Percentiles rank a stretch among this genome's conserved stretches.
Evolutionary conservation across 345 rosid species (phyloP).

Genomic region (Lepidium aucheri): DNA sequence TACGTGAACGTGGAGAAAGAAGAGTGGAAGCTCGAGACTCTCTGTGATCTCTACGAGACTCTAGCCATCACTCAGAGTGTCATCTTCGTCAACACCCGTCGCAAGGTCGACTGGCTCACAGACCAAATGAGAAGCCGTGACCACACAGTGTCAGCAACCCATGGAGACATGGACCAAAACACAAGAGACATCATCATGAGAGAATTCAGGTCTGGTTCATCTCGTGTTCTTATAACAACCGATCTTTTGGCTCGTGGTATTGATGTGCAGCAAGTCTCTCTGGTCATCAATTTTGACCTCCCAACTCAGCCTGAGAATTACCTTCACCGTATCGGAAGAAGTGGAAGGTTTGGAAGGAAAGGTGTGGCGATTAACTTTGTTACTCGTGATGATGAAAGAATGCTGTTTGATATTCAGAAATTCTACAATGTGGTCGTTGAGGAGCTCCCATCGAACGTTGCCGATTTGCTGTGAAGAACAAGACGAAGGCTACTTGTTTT

Average conservation of each 20-base stretch:
- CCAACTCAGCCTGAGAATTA: conserved; percentile 90
- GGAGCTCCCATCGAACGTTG: conserved; percentile 60
- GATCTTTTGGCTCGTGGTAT: conserved; percentile 87
- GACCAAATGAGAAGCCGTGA: conserved; percentile 79
- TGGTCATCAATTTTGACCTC: conserved; percentile 74
- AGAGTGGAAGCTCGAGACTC: conserved; percentile 83
- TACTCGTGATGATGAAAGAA: conserved; percentile 56
- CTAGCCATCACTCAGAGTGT: conserved; percentile 86
- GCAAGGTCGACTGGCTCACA: conserved; percentile 90
- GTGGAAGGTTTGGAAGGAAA: conserved; percentile 85
- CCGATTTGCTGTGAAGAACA: conserved; percentile 47
- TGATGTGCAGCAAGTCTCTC: conserved; percentile 89
- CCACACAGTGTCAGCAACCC: conserved; percentile 89
- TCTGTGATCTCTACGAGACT: conserved; percentile 79
- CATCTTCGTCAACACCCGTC: conserved; percentile 80
- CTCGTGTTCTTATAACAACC: conserved; percentile 78
- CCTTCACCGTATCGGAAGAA: conserved; percentile 78
- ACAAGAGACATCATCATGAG: conserved; percentile 82
- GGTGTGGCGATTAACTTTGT: conserved; percentile 80
- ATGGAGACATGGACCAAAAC: conserved; percentile 94
- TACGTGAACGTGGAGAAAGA: conserved; percentile 72
- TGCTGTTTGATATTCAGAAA: conserved; percentile 65
- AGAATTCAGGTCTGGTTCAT: conserved; percentile 79
- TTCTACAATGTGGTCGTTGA: conserved; percentile 56
- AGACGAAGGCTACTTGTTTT: conserved; percentile 6